These are phyloP conservation scores for Melocanna baccifera DNA, from an alignment of 176 grass and related monocot genomes.

Conservation along the genomic window DNA sequence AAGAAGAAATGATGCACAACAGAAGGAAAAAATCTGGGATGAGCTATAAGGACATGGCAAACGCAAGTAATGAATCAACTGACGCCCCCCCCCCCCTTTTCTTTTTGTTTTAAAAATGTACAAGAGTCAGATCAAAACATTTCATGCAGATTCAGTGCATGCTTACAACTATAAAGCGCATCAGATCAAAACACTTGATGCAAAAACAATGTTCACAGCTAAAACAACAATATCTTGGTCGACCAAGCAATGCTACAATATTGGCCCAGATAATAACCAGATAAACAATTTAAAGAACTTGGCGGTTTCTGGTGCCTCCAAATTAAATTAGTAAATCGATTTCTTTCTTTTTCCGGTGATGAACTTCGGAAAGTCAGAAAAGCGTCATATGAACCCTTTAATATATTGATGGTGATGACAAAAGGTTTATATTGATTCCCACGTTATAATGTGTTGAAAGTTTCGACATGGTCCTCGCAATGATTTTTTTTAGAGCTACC, in stretches of 20 bases:
- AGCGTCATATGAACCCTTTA: neutral
- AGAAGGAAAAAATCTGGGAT: neutral
- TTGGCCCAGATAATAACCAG: conserved; percentile 3
- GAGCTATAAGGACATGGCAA: neutral
- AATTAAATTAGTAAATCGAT: neutral
- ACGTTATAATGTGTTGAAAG: neutral
- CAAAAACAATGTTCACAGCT: conserved; percentile 26
- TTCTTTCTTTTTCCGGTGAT: neutral
- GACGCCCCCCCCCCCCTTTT: neutral
- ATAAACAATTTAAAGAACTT: neutral
- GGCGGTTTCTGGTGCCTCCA: neutral
- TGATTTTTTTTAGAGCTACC: neutral
- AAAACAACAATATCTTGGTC: conserved; percentile 45
- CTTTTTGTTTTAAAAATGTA: neutral
- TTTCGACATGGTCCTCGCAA: conserved; percentile 6
- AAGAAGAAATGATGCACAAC: neutral
- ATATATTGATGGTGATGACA: neutral
- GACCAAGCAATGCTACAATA: conserved; percentile 10
- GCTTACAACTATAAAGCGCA: conserved; percentile 21
- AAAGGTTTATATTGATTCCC: neutral
- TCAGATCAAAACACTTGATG: neutral
- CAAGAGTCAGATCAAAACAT: neutral
- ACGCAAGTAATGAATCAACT: neutral
- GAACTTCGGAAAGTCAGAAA: conserved; percentile 16
- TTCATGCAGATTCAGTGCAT: conserved; percentile 17